Percentiles rank a stretch among this genome's conserved stretches.
Evolutionary conservation across 768 basidiomycete species (phyloP).

Genomic region (Suillus bovinus): DNA sequence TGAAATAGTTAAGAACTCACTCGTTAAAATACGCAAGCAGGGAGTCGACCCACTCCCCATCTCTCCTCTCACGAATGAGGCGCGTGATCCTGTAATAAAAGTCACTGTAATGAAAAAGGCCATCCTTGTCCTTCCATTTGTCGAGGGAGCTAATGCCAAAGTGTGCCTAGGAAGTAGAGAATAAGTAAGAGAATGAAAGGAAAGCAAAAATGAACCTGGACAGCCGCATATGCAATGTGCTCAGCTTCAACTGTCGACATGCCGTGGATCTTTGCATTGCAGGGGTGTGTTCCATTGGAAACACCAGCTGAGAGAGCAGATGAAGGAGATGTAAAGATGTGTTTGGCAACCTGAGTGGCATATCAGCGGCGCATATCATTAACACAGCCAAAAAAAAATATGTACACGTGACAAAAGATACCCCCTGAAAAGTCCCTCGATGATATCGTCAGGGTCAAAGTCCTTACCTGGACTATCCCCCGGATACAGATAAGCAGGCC

Average conservation of each 20-base stretch:
- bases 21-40: neutral
- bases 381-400: no score
- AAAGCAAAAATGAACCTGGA: no score
- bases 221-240: no score
- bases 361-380: neutral
- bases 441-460: no score
- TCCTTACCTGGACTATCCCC: no score
- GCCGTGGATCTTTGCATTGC: neutral
- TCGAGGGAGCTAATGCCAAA: neutral
- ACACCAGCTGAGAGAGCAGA: neutral
- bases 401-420: no score
- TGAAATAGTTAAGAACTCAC: neutral
- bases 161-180: neutral
- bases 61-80: neutral
- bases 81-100: neutral
- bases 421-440: no score
- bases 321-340: neutral
- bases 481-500: no score
- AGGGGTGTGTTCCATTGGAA: neutral
- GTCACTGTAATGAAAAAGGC: neutral
- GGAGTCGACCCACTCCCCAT: neutral
- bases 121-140: neutral
- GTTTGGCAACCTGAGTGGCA: neutral
- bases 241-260: neutral
- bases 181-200: neutral